These are phyloP conservation scores for Bocquillonia castaneifolia DNA, from an alignment of 441 rosid genomes.

Conservation along the genomic window DNA sequence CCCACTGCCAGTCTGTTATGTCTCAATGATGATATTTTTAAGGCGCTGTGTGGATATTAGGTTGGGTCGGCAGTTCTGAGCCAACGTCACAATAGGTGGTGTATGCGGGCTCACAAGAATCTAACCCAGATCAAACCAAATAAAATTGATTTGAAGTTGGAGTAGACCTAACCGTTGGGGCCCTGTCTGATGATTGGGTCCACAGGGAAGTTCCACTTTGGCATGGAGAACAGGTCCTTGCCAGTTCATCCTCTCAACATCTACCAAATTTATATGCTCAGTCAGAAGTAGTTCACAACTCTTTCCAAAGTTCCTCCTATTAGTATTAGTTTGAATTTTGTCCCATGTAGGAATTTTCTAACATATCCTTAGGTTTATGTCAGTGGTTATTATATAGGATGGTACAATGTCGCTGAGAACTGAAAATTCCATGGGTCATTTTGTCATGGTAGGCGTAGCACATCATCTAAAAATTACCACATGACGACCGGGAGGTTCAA, in stretches of 20 bases:
- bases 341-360: neutral
- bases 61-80: neutral
- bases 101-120: constrained; percentile 12
- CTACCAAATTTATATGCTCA: neutral
- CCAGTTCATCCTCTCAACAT: constrained; percentile 11
- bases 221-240: neutral
- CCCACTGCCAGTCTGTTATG: too few species aligned
- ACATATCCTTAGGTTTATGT: neutral
- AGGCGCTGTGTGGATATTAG: too few species aligned
- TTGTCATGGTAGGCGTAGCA: too few species aligned
- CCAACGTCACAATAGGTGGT: neutral
- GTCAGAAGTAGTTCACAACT: neutral
- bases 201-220: neutral
- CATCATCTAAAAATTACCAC: too few species aligned
- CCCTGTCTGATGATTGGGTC: neutral
- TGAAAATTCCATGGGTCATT: too few species aligned
- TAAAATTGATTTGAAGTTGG: neutral
- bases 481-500: too few species aligned
- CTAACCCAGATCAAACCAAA: neutral
- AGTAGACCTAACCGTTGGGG: neutral
- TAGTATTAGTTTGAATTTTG: neutral
- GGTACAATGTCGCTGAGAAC: neutral
- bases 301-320: neutral
- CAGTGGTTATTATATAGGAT: neutral
- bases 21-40: too few species aligned